Evolutionary conservation across 2,329 filamentous ascomycete species (phyloP).

Genomic region (Xenosphaeropsis pyriputrescens): DNA sequence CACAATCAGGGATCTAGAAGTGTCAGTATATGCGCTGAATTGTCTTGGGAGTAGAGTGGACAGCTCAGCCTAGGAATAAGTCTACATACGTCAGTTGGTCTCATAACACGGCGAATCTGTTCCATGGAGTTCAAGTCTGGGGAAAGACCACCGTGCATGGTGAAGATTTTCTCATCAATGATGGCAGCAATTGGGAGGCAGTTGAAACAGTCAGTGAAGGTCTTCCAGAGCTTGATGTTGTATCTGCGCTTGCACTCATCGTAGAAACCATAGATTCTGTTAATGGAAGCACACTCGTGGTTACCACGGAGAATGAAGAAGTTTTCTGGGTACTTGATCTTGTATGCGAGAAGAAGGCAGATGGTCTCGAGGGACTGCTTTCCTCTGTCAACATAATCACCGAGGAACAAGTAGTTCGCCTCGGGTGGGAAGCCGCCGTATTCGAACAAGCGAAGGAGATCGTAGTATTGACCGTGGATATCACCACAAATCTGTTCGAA

Average conservation of each 20-base stretch:
- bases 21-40: constrained; percentile 19
- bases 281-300: constrained; percentile 98
- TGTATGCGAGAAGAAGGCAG: constrained; percentile 91
- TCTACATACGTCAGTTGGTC: constrained; percentile 84
- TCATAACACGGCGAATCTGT: constrained; percentile 97
- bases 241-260: constrained; percentile 98
- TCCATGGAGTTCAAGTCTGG: constrained; percentile 99
- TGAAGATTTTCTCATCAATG: constrained; percentile 99
- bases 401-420: constrained; percentile 98
- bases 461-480: constrained; percentile 98
- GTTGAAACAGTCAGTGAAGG: constrained; percentile 99
- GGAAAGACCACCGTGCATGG: constrained; percentile 96
- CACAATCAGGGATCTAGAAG: constrained; percentile 85
- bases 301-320: constrained; percentile 98
- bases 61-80: not conserved
- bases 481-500: constrained; percentile 80
- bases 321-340: constrained; percentile 99
- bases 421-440: constrained; percentile 97
- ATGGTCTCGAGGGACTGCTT: constrained; percentile 99
- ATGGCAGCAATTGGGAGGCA: constrained; percentile 96
- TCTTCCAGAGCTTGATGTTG: constrained; percentile 99
- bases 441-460: constrained; percentile 92
- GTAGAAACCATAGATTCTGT: constrained; percentile 99
- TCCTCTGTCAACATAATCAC: constrained; percentile 96
- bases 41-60: not conserved